Conservation (phyloP, 2,329 filamentous ascomycete species). For the Aspergillus clavatus region DNA sequence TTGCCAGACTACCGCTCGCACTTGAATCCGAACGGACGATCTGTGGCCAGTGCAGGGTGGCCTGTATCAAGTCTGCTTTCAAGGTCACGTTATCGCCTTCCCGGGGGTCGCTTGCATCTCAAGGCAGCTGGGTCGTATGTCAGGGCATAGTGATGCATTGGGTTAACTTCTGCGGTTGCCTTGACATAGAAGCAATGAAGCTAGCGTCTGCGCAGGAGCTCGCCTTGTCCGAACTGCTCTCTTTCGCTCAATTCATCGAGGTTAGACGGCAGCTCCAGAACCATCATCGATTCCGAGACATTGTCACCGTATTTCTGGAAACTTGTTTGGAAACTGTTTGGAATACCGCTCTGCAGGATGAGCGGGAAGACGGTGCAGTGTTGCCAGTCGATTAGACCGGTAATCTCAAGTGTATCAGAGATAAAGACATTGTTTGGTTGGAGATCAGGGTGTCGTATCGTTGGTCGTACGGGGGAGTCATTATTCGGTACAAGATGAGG, state of each 20-base stretch:
- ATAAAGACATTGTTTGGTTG: conserved; percentile 29
- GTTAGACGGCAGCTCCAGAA: conserved; percentile 9
- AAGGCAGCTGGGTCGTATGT: conserved; percentile 9
- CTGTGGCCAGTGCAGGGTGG: too few relatives aligned
- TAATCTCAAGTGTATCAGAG: conserved; percentile 17
- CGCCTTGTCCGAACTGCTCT: conserved; percentile 11
- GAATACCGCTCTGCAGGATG: conserved; percentile 25
- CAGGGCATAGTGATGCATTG: conserved; percentile 17
- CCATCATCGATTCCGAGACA: conserved; percentile 14
- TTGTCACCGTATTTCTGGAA: conserved; percentile 29
- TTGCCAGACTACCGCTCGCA: too few relatives aligned
- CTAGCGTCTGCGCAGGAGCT: conserved; percentile 13
- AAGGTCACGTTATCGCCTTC: conserved; percentile 23
- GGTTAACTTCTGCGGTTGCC: conserved; percentile 10
- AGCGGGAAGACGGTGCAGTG: conserved; percentile 24
- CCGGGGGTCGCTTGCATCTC: conserved; percentile 22
- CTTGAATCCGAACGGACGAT: too few relatives aligned
- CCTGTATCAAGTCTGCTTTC: conserved; percentile 22
- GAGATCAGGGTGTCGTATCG: conserved; percentile 21
- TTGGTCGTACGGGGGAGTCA: conserved; percentile 8
- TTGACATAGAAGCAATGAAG: conserved; percentile 22
- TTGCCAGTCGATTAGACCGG: conserved; percentile 29
- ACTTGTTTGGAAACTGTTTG: conserved; percentile 27
- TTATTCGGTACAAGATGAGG: background rate
- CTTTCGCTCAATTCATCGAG: conserved; percentile 3